phyloP scores from a whole-genome alignment of 305 asterid species.

The Andrographis paniculata region DNA sequence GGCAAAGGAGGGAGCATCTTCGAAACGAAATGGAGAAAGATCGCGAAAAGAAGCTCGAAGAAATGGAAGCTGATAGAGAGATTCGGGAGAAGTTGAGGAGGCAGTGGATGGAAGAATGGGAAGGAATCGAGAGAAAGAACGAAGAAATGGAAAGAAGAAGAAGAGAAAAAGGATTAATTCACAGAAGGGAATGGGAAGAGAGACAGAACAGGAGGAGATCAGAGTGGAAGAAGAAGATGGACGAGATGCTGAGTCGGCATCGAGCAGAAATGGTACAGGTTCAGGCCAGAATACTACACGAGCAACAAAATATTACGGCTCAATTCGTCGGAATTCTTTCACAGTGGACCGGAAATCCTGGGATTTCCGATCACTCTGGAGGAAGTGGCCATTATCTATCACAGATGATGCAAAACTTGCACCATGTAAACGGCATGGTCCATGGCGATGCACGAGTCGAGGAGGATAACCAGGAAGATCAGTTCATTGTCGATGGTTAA shows the following conservation, averaged over 20 bases:
- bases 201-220: conserved; percentile 62
- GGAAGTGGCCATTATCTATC: conserved; percentile 73
- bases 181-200: conserved; percentile 74
- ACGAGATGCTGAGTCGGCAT: conserved; percentile 63
- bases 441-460: conserved; percentile 80
- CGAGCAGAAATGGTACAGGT: conserved; percentile 73
- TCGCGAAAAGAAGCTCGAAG: conserved; percentile 53
- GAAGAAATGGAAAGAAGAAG: conserved; percentile 61
- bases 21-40: conserved; percentile 54
- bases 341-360: conserved; percentile 75
- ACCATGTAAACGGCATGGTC: conserved; percentile 65
- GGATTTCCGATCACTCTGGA: conserved; percentile 69
- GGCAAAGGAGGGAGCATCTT: conserved; percentile 55
- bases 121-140: conserved; percentile 61
- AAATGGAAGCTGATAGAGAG: conserved; percentile 51
- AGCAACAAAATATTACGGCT: conserved; percentile 70
- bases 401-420: conserved; percentile 92
- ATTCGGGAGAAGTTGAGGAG: conserved; percentile 49
- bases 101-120: conserved; percentile 68
- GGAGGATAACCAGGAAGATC: conserved; percentile 86
- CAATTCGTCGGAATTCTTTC: conserved; percentile 83
- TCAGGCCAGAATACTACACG: conserved; percentile 77
- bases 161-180: conserved; percentile 51
- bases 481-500: conserved; percentile 87
- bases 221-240: conserved; percentile 82